phyloP scores from a whole-genome alignment of 192 early-diverging fungal genomes.

The Backusella australiensis region DNA sequence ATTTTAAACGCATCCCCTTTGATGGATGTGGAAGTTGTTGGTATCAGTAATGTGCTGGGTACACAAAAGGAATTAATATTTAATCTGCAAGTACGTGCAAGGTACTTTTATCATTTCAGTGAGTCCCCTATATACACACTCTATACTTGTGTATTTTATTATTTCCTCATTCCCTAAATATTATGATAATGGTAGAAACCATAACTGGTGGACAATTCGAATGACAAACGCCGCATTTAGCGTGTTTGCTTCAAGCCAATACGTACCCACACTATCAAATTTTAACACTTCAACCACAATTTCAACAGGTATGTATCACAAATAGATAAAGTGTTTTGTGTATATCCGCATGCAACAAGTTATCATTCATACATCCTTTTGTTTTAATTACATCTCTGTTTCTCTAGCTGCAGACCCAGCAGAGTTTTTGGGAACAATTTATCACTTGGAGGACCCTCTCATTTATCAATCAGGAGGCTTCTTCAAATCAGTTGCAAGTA shows the following conservation, averaged over 20 bases:
- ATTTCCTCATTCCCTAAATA: neutral
- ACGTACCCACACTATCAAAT: slow-evolving; percentile 16
- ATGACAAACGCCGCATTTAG: slow-evolving; percentile 55
- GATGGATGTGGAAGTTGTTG: slow-evolving; percentile 20
- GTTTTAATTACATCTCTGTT: neutral
- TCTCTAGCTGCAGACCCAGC: slow-evolving; percentile 19
- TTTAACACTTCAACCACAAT: neutral
- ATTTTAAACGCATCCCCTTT: slow-evolving; percentile 21
- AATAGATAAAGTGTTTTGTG: neutral
- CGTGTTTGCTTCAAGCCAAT: slow-evolving; percentile 59
- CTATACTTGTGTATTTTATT: neutral
- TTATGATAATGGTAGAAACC: slow-evolving; percentile 37
- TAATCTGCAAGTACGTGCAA: slow-evolving; percentile 55
- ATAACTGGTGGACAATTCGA: slow-evolving; percentile 55
- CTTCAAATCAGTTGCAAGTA: slow-evolving; percentile 18
- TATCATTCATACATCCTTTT: neutral
- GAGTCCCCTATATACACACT: neutral
- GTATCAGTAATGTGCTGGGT: slow-evolving; percentile 59
- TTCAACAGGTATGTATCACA: neutral
- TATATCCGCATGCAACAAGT: neutral
- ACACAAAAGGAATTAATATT: slow-evolving; percentile 67
- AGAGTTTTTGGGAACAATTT: slow-evolving; percentile 36
- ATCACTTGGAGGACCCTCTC: slow-evolving; percentile 34
- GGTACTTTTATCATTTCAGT: slow-evolving; percentile 5
- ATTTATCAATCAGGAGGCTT: slow-evolving; percentile 25